phyloP scores from a whole-genome alignment of 129 eudicot species.

The Cynara cardunculus region DNA sequence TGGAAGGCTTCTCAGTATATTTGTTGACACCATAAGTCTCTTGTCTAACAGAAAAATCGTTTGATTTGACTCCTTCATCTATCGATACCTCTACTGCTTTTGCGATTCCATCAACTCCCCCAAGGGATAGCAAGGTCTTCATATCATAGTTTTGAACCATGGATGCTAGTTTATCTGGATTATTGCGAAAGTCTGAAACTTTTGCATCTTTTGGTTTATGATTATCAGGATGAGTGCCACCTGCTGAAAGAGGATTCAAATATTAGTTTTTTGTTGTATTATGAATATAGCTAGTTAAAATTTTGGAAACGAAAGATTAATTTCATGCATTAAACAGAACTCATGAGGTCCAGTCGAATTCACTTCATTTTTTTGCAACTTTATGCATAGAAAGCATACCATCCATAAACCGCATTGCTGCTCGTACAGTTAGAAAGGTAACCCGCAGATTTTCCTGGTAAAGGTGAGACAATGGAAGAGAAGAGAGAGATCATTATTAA shows the following conservation, averaged over 20 bases:
- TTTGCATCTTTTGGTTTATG: constrained; percentile 46
- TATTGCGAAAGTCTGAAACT: constrained; percentile 43
- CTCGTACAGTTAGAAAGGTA: constrained; percentile 34
- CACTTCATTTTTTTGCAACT: background rate
- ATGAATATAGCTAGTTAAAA: too few relatives aligned
- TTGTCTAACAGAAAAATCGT: constrained; percentile 48
- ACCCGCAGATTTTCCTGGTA: constrained; percentile 53
- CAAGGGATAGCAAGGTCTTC: constrained; percentile 40
- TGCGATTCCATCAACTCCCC: constrained; percentile 70
- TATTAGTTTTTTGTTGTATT: too few relatives aligned
- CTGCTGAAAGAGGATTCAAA: constrained; percentile 8
- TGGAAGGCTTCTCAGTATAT: constrained; percentile 83
- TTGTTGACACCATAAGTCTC: constrained; percentile 66
- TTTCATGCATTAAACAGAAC: too few relatives aligned
- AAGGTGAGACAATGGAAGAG: background rate
- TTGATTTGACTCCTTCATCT: constrained; percentile 59
- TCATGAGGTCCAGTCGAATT: background rate
- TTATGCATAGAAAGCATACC: constrained; percentile 33
- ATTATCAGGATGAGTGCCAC: constrained; percentile 16
- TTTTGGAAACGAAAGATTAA: too few relatives aligned
- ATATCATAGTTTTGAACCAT: constrained; percentile 50
- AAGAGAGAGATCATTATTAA: background rate
- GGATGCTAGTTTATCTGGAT: constrained; percentile 73
- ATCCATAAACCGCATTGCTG: constrained; percentile 53
- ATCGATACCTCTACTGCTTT: constrained; percentile 44